Conservation (phyloP, 441 rosid species). For the Corymbia citriodora region DNA sequence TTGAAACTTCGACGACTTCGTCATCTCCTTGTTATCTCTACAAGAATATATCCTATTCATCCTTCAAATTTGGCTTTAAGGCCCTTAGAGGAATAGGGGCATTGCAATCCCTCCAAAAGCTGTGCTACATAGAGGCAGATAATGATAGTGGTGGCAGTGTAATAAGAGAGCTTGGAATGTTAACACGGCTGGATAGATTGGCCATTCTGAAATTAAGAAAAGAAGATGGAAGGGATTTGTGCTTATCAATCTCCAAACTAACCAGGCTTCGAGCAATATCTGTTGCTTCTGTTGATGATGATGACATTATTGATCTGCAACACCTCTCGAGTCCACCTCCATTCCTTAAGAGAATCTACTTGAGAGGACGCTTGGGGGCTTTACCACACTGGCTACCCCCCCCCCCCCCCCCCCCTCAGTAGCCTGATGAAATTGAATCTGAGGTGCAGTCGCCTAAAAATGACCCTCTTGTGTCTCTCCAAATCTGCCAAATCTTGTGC, state of each 20-base stretch:
- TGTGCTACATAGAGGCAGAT: neutral
- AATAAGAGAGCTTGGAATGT: neutral
- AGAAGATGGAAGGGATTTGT: neutral
- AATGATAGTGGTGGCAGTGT: neutral
- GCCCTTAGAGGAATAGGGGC: too few relatives aligned
- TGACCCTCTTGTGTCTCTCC: neutral
- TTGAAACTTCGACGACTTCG: too few relatives aligned
- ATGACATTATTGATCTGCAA: neutral
- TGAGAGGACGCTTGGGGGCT: neutral
- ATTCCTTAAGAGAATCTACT: neutral
- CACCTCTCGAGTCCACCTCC: neutral
- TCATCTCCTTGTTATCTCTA: too few relatives aligned
- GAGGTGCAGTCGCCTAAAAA: neutral
- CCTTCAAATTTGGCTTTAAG: too few relatives aligned
- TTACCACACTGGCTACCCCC: neutral
- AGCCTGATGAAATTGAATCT: neutral
- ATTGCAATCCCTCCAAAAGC: too few relatives aligned
- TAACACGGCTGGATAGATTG: neutral
- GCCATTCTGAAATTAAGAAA: slow-evolving; percentile 2
- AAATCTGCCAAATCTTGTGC: neutral
- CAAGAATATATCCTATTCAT: too few relatives aligned
- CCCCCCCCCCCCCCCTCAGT: neutral
- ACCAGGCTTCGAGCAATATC: neutral
- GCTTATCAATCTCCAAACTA: neutral
- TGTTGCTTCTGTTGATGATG: neutral